These are phyloP conservation scores for Talaromyces sp. DNA, from an alignment of 2,329 filamentous ascomycete genomes.

Conservation along the genomic window DNA sequence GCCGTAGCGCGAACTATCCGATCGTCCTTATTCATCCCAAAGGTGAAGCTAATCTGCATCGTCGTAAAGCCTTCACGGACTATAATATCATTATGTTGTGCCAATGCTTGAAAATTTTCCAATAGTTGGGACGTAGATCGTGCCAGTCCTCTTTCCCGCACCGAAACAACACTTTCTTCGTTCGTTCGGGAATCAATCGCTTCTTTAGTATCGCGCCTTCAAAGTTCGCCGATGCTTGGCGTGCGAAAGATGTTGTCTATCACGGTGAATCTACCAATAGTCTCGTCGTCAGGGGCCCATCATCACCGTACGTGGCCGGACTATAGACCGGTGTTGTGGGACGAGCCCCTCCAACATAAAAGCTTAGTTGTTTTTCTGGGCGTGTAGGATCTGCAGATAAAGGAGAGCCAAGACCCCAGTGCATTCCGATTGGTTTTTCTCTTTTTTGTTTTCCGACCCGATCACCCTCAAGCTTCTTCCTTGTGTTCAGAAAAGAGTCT, in stretches of 20 bases:
- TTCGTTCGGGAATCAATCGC: background rate
- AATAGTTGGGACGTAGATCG: background rate
- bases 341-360: background rate
- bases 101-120: background rate
- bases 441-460: background rate
- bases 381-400: background rate
- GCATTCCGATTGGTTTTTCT: background rate
- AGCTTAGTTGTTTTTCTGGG: background rate
- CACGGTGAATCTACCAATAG: background rate
- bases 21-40: background rate
- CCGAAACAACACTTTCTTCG: background rate
- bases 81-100: background rate
- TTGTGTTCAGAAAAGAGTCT: background rate
- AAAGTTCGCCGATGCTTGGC: background rate
- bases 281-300: background rate
- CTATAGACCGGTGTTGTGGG: background rate
- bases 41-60: background rate
- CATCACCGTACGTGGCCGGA: background rate
- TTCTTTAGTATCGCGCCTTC: background rate
- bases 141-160: background rate
- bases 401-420: background rate
- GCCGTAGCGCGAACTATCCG: background rate
- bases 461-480: background rate
- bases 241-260: background rate
- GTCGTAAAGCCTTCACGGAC: background rate